phyloP scores from a whole-genome alignment of 352 stramenopile species.

The Thraustochytrium sp. region DNA sequence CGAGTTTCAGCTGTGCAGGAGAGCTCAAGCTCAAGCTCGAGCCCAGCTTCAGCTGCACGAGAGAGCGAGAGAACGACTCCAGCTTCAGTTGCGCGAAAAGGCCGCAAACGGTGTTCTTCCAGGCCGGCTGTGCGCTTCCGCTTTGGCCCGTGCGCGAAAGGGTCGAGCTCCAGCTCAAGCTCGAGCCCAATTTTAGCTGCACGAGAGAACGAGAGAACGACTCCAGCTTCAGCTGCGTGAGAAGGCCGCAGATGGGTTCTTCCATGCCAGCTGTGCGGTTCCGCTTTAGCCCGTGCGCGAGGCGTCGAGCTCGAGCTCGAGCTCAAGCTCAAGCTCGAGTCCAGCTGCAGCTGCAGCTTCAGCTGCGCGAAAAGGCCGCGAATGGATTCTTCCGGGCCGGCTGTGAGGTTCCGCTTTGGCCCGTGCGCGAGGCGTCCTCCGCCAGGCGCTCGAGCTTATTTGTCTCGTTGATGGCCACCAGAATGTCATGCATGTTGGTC shows the following conservation, averaged over 20 bases:
- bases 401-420: not conserved
- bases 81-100: not conserved
- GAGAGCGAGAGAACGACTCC: no score
- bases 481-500: slow-evolving; percentile 90
- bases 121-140: not conserved
- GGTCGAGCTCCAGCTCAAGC: no score
- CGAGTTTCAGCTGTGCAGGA: no score
- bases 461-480: slow-evolving; percentile 31
- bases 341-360: not conserved
- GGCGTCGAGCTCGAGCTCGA: no score
- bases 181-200: not conserved
- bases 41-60: not conserved
- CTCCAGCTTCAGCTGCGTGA: not conserved
- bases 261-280: not conserved
- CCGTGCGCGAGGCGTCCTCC: not conserved
- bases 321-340: no score
- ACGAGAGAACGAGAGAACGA: not conserved
- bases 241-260: not conserved
- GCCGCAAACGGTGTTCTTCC: not conserved
- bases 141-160: no score
- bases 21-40: no score
- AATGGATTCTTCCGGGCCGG: not conserved
- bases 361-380: not conserved
- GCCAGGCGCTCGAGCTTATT: not conserved
- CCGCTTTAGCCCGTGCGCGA: no score